phyloP scores from a whole-genome alignment of 129 eudicot genomes.

The Centrapalus pauciflorus region DNA sequence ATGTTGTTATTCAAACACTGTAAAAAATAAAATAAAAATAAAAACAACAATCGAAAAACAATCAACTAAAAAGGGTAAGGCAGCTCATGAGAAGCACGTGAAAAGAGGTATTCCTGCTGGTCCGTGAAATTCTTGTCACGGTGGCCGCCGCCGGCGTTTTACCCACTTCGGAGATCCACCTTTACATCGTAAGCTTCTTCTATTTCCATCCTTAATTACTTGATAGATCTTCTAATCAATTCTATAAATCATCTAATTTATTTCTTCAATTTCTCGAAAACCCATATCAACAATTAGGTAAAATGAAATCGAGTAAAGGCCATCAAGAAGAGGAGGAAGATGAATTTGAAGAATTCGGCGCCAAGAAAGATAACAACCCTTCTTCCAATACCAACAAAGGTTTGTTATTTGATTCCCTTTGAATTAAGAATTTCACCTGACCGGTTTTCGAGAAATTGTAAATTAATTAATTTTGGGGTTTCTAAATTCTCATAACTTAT shows the following conservation, averaged over 20 bases:
- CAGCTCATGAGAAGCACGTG: constrained; percentile 43
- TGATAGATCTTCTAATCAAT: constrained; percentile 11
- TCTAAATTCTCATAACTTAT: background rate
- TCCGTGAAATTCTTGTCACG: constrained; percentile 25
- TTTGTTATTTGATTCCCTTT: background rate
- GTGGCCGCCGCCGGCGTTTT: constrained; percentile 33
- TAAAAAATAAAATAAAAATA: background rate
- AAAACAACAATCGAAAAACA: background rate
- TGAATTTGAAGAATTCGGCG: constrained; percentile 57
- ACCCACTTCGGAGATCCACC: constrained; percentile 12
- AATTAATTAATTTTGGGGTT: background rate
- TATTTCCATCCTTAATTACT: background rate
- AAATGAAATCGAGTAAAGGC: constrained; percentile 61
- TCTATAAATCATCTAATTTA: background rate
- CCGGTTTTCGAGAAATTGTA: background rate
- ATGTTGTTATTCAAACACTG: too few relatives aligned
- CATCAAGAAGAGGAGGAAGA: constrained; percentile 66
- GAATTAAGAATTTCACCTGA: background rate
- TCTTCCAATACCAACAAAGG: constrained; percentile 47
- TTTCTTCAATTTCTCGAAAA: background rate
- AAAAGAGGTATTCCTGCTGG: constrained; percentile 12
- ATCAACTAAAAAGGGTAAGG: constrained; percentile 10
- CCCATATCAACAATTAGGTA: background rate
- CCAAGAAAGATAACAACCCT: constrained; percentile 39
- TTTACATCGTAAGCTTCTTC: constrained; percentile 11